Evolutionary conservation across 2,329 filamentous ascomycete species (phyloP).

Genomic region (Penicillium sp.): DNA sequence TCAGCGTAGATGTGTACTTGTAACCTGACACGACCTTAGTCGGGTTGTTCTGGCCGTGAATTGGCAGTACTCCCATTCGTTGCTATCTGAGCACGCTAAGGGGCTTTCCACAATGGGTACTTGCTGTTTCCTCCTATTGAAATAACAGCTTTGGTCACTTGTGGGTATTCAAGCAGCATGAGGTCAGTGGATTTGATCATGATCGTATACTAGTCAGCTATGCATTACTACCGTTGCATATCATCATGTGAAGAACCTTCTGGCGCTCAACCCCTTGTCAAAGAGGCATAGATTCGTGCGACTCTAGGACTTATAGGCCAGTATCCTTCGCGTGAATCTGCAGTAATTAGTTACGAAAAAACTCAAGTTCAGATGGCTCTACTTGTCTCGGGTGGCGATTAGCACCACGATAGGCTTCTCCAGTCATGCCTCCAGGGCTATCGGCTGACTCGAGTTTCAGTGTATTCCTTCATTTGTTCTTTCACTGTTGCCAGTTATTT

Average conservation of each 20-base stretch:
- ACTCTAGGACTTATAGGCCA: too few relatives aligned
- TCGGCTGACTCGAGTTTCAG: neutral
- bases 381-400: neutral
- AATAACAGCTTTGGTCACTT: neutral
- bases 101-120: neutral
- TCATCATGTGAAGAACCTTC: too few relatives aligned
- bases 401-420: neutral
- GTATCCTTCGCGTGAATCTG: neutral
- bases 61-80: neutral
- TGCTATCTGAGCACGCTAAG: neutral
- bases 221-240: neutral
- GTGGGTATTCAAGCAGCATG: neutral
- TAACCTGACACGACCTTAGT: neutral
- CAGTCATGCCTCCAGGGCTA: too few relatives aligned
- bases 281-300: too few relatives aligned
- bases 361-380: neutral
- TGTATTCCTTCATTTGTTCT: too few relatives aligned
- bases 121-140: neutral
- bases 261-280: too few relatives aligned
- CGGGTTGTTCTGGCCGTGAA: neutral
- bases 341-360: neutral
- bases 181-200: neutral
- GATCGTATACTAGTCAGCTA: neutral
- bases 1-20: neutral
- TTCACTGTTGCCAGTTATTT: too few relatives aligned